These are phyloP conservation scores for Aspergillus latus DNA, from an alignment of 2,329 filamentous ascomycete genomes.

Conservation along the genomic window DNA sequence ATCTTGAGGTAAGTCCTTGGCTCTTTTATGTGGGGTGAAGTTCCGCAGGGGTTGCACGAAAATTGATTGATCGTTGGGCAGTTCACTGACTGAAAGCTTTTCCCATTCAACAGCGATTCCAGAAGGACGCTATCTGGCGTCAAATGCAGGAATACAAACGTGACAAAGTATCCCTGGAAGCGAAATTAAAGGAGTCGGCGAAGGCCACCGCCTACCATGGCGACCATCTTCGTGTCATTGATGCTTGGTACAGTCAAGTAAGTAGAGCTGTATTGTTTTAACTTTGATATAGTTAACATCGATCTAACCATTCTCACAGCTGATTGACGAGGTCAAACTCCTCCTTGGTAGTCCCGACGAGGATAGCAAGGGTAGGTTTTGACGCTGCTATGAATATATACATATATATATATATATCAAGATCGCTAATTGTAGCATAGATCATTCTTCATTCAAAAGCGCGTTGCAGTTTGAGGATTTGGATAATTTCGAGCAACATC, in stretches of 20 bases:
- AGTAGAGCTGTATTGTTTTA: slow-evolving; percentile 31
- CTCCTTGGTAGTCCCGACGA: slow-evolving; percentile 35
- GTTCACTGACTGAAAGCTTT: slow-evolving; percentile 24
- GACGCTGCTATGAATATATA: not conserved
- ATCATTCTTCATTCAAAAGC: slow-evolving; percentile 47
- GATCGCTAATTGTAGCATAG: slow-evolving; percentile 13
- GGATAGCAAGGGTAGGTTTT: slow-evolving; percentile 30
- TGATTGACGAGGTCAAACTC: slow-evolving; percentile 50
- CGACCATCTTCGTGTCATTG: slow-evolving; percentile 85
- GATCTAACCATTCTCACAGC: slow-evolving; percentile 29
- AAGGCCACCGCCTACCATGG: slow-evolving; percentile 81
- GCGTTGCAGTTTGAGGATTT: slow-evolving; percentile 57
- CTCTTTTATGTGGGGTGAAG: slow-evolving; percentile 15
- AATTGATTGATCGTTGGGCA: slow-evolving; percentile 1
- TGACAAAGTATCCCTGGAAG: slow-evolving; percentile 78
- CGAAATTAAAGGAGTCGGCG: slow-evolving; percentile 74
- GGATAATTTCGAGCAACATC: slow-evolving; percentile 71
- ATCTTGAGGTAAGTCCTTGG: slow-evolving; percentile 65
- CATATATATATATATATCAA: not conserved
- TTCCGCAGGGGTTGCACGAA: slow-evolving; percentile 15
- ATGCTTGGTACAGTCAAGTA: slow-evolving; percentile 94
- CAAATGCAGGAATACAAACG: slow-evolving; percentile 99
- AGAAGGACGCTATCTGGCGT: slow-evolving; percentile 94
- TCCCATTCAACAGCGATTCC: slow-evolving; percentile 64
- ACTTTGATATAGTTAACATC: not conserved